Evolutionary conservation across 179 eudicot genomes (phyloP).

Genomic region (Beta lomatogona): DNA sequence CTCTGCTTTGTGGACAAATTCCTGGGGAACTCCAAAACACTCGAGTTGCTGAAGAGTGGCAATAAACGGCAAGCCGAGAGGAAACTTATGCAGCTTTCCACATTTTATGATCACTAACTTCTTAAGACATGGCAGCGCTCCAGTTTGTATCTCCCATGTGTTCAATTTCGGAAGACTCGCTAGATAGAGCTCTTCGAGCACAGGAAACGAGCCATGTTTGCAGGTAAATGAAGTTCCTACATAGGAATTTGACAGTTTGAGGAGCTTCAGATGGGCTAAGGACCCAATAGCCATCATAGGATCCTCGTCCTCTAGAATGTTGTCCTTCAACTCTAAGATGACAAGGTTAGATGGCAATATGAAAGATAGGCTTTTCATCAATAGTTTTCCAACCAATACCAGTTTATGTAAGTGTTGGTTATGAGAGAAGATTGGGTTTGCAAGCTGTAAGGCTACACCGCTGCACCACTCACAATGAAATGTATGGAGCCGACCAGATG

Average conservation of each 20-base stretch:
- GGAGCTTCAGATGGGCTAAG: slow-evolving; percentile 26
- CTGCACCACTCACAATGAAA: slow-evolving; percentile 24
- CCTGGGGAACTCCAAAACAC: slow-evolving; percentile 6
- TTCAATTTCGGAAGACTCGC: slow-evolving; percentile 14
- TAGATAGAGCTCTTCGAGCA: slow-evolving; percentile 29
- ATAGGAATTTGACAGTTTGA: slow-evolving; percentile 6
- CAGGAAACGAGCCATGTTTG: slow-evolving; percentile 28
- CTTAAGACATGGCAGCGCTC: slow-evolving; percentile 36
- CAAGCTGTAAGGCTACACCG: slow-evolving; percentile 18
- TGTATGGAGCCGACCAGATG: slow-evolving; percentile 22
- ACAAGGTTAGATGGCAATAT: slow-evolving; percentile 30
- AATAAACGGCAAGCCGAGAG: neutral
- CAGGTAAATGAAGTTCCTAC: slow-evolving; percentile 11
- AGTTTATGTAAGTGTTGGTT: slow-evolving; percentile 28
- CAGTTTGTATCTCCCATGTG: slow-evolving; percentile 36
- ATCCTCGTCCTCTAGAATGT: slow-evolving; percentile 18
- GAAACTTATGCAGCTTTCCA: neutral
- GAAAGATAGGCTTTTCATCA: slow-evolving; percentile 6
- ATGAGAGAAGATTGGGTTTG: slow-evolving; percentile 13
- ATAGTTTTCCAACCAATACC: slow-evolving; percentile 6
- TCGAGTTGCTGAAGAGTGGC: slow-evolving; percentile 6
- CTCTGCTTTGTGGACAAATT: neutral
- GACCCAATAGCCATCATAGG: slow-evolving; percentile 29
- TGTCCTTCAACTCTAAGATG: slow-evolving; percentile 17
- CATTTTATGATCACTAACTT: slow-evolving; percentile 21